Conservation (phyloP, 1,284 basidiomycete genomes). For the Gomphus sp. region DNA sequence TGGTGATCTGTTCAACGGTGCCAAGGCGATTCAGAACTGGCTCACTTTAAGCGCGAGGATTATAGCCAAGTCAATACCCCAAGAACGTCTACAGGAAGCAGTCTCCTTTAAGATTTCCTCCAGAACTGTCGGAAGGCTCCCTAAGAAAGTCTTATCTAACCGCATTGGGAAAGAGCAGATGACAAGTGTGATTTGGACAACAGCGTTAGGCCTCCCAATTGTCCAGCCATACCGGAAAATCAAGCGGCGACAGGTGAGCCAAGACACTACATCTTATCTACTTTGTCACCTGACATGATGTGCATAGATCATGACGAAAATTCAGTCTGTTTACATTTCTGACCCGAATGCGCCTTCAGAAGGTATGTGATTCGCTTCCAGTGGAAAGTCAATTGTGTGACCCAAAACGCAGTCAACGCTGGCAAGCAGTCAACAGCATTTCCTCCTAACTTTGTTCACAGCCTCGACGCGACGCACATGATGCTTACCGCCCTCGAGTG, state of each 20-base stretch:
- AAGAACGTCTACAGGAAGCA: constrained; percentile 57
- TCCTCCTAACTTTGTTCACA: constrained; percentile 98
- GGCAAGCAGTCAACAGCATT: constrained; percentile 92
- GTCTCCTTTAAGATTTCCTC: constrained; percentile 21
- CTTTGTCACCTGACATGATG: not conserved
- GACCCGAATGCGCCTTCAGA: constrained; percentile 77
- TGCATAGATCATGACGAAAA: constrained; percentile 62
- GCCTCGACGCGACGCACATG: constrained; percentile 98
- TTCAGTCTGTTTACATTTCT: constrained; percentile 91
- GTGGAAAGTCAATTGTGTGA: not conserved
- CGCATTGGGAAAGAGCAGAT: constrained; percentile 81
- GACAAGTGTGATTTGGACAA: constrained; percentile 96
- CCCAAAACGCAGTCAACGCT: constrained; percentile 50
- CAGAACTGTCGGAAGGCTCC: constrained; percentile 10
- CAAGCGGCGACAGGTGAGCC: constrained; percentile 56
- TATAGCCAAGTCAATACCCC: constrained; percentile 83
- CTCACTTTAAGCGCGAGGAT: constrained; percentile 76
- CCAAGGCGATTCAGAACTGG: constrained; percentile 90
- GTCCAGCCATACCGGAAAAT: constrained; percentile 93
- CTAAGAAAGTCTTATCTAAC: constrained; percentile 18
- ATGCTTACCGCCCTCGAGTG: constrained; percentile 94
- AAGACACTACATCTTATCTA: not conserved
- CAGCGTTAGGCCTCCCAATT: constrained; percentile 87
- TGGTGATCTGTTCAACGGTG: constrained; percentile 88
- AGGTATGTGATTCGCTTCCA: constrained; percentile 29